A percentile compares a stretch with the other conserved stretches of the same genome.
Conservation (phyloP, 139 green algal species). For the Coelastrella sp. region DNA sequence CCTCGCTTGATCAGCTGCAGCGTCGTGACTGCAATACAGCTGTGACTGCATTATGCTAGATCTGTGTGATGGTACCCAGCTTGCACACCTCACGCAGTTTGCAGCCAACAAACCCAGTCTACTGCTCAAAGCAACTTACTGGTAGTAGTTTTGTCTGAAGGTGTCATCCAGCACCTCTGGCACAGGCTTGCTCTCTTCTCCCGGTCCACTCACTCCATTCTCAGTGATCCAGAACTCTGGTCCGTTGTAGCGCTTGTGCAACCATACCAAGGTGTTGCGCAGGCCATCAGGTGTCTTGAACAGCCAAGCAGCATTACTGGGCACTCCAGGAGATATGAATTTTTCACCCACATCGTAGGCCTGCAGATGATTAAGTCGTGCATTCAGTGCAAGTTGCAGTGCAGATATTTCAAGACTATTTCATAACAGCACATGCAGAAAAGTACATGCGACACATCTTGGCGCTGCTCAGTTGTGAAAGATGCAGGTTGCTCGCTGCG, state of each 20-base stretch:
- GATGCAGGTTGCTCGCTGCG: too few species aligned
- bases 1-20: too few species aligned
- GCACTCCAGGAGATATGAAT: constrained; percentile 24
- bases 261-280: constrained; percentile 45
- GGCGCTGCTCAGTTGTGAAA: too few species aligned
- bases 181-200: constrained; percentile 25
- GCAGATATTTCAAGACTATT: too few species aligned
- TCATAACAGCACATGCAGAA: too few species aligned
- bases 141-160: constrained; percentile 43
- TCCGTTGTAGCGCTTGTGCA: constrained; percentile 42
- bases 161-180: constrained; percentile 35
- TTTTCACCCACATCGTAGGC: not conserved
- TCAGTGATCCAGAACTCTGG: constrained; percentile 49
- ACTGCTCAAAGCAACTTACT: constrained; percentile 32
- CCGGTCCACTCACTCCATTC: constrained; percentile 44
- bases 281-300: constrained; percentile 50
- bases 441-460: too few species aligned
- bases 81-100: too few species aligned
- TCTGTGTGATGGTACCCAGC: too few species aligned
- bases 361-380: not conserved
- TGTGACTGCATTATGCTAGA: too few species aligned
- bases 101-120: too few species aligned
- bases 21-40: too few species aligned
- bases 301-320: constrained; percentile 35
- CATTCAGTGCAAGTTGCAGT: too few species aligned